Base-by-base conservation (phyloP, 2,329 filamentous ascomycete genomes). In the Fusarium protoensiforme region DNA sequence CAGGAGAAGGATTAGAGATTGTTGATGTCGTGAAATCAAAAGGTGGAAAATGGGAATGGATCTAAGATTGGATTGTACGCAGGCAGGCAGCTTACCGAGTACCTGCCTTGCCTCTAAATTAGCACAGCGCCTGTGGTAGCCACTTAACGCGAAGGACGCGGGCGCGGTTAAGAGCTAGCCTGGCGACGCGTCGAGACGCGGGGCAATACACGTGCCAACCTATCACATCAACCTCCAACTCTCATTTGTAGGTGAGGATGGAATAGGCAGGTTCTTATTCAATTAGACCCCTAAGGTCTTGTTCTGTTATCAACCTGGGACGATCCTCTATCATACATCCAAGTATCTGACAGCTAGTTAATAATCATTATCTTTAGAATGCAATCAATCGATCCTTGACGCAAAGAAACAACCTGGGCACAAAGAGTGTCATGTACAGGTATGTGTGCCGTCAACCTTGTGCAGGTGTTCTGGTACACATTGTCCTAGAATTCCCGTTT, bases 121-220 rank as follows among this genome's bases (percentile, higher is more conserved):
- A 53, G 46, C 46, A 53, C 27, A 31, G 46, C 7, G 27, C 29
- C 46, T 41, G 54, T 39, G 43, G 66, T 66, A 68, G 56, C 56
- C 71, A 74, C 68, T 74, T 74, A 67, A 74, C 71, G 65, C 71
- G 54, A 27, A 53, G 46, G 27, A 27, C 20, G 71, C 53, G 57
- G 61, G 33, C 31, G 36, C 31, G 27, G 41, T n/a, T 16, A 20
- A 16, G 39, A 22, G 29, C 29, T 43, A 20, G 24, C 20, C 22
- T 11, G 31, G 61, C 64, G 64, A 69, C 71, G 71, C 71, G 71
- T 72, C 59, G 39, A 24, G 31, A 48, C 58, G 43, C 36, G 65
- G 67, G 60, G 38, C 46, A 35, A 38, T 33, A 60, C 54, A 56
- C 35, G 20, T 56, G 35, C 41, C 22, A 46, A 46, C 41, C 41